A percentile compares a stretch with the other conserved stretches of the same genome.
Evolutionary conservation across 2,329 filamentous ascomycete species (phyloP).

Genomic region (Fusarium abutilonis): DNA sequence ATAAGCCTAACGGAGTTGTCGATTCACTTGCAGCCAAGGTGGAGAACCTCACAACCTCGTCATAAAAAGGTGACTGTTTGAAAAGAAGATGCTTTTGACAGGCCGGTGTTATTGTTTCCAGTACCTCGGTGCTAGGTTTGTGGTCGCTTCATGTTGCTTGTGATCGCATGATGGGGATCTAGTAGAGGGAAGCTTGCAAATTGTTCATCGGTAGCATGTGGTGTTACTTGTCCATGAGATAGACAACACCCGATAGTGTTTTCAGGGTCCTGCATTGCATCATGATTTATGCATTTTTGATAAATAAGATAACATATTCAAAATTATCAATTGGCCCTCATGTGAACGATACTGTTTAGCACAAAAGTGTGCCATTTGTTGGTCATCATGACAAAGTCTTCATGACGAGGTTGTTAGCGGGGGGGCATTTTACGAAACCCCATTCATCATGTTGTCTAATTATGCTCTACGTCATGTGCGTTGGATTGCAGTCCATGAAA

Average conservation of each 20-base stretch:
- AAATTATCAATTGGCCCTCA: not conserved
- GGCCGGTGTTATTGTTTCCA: not conserved
- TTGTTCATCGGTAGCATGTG: not conserved
- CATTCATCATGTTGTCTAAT: not conserved
- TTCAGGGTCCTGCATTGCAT: conserved; percentile 1
- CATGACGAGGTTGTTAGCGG: not conserved
- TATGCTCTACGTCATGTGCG: conserved; percentile 4
- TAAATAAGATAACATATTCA: not conserved
- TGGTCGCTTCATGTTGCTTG: conserved; percentile 4
- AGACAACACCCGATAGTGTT: not conserved
- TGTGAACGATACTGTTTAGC: not conserved
- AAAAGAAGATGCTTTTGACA: not conserved
- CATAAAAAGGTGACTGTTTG: conserved; percentile 3
- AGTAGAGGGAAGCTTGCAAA: not conserved
- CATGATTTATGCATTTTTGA: not conserved
- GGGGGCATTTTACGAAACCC: not conserved
- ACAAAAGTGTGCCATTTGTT: not conserved
- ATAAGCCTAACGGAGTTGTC: conserved; percentile 42
- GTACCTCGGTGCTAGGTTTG: conserved; percentile 1
- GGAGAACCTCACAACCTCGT: conserved; percentile 47
- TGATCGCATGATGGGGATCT: conserved; percentile 6
- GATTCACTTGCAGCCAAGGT: conserved; percentile 50
- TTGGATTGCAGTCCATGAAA: conserved; percentile 3
- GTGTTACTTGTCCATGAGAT: not conserved
- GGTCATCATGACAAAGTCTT: not conserved